A percentile compares a stretch with the other conserved stretches of the same genome.
These are phyloP conservation scores for Saprolegnia parasitica DNA, from an alignment of 352 stramenopile species.

Conservation along the genomic window DNA sequence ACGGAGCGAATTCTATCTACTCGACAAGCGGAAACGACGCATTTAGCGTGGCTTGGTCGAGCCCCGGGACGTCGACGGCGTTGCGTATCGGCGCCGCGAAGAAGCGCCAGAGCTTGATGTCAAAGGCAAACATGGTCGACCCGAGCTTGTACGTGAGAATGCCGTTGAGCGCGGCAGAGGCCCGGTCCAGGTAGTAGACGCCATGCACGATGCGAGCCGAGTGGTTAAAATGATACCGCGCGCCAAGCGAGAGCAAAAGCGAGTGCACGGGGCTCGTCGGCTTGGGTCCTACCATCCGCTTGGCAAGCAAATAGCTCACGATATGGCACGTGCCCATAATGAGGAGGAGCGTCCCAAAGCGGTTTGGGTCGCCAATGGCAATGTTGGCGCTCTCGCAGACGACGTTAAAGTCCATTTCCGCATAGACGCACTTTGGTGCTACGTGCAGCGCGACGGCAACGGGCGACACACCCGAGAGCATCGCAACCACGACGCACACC, in stretches of 20 bases:
- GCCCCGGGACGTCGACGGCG: too few species aligned
- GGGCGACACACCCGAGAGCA: neutral
- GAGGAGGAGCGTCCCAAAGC: neutral
- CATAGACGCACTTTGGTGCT: neutral
- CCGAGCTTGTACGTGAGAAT: neutral
- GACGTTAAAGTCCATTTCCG: conserved; percentile 19
- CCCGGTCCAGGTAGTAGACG: conserved; percentile 25
- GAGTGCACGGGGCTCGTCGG: neutral
- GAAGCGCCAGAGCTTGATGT: conserved; percentile 17
- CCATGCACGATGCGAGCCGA: neutral
- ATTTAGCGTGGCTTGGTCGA: too few species aligned
- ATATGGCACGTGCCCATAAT: conserved; percentile 1
- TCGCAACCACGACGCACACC: conserved; percentile 1
- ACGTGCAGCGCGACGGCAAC: neutral
- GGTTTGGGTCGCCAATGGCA: neutral
- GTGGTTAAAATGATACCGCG: neutral
- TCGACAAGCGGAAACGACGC: too few species aligned
- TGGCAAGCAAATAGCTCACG: neutral
- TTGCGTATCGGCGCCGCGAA: neutral
- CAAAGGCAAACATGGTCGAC: neutral
- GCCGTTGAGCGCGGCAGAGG: conserved; percentile 12
- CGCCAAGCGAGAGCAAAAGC: conserved; percentile 6
- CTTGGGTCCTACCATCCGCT: neutral
- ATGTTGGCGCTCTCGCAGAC: neutral
- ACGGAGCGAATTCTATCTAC: too few species aligned